Evolutionary conservation across 2,329 filamentous ascomycete species (phyloP), one percentile per base, ranked within the genome.

Genomic region (Ophiostoma perfectum): DNA sequence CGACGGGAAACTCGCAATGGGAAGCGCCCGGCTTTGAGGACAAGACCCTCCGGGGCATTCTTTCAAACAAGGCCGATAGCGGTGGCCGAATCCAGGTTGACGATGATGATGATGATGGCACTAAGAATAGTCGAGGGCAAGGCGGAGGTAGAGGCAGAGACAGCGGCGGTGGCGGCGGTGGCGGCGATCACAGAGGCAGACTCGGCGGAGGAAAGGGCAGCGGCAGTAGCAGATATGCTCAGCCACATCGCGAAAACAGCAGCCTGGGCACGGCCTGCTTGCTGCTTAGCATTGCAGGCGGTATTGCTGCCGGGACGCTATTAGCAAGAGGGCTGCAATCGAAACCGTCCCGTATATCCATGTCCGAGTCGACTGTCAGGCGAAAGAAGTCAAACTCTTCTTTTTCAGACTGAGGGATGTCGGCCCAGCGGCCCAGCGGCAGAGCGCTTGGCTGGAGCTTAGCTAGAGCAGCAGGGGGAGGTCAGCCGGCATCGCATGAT

Each of bases 1-100:
- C 82, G 47, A 84, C 83, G 11, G 84, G 84, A 16, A 81, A 81
- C 68, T 81, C 83, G 0, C 84, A 87, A 72, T 88, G 86, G 85
- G 84, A 87, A 52, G 75, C 76, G 0, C 78, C 78, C 0, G 74
- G 74, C 41, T 70, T 74, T 5, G 71, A 70, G 38, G 58, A 45
- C 27, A 52, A 47, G n/a, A 44, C 38, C 16, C 55, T 39, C n/a
- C 36, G 3, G n/a, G 27, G 55, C 27, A 60, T 60, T 14, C 7
- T 60, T 9, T 2, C 27, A 38, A 38, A 60, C 4, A 60, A 60
- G 27, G 55, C 55, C 3, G 55, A 60, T 9, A 27, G 27, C 12
- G 55, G 55, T 7, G 55, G 55, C 9, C 3, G 55, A 27, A 60
- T 60, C 5, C 36, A 27, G 27, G 14, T 12, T 14, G 55, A 38